These are phyloP conservation scores for Pyrrhoderma lamaoense DNA, from an alignment of 1,284 basidiomycete genomes.

Conservation along the genomic window DNA sequence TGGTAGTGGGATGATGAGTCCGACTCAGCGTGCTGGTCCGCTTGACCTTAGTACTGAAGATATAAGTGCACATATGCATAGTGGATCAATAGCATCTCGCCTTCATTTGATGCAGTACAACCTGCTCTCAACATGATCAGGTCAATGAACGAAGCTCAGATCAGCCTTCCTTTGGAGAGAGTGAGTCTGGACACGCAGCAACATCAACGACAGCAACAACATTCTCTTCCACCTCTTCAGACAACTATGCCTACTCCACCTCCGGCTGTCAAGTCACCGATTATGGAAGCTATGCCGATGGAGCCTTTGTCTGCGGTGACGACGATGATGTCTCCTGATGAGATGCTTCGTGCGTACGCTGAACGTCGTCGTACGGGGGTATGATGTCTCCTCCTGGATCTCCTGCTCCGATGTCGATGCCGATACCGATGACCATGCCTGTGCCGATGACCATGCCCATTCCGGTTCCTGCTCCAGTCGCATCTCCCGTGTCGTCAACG, in stretches of 20 bases:
- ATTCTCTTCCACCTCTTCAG: conserved; percentile 3
- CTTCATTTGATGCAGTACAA: conserved; percentile 48
- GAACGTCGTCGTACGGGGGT: conserved; percentile 37
- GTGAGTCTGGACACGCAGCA: no score
- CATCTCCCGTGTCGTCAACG: no score
- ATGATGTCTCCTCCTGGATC: conserved; percentile 11
- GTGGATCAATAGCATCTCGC: conserved; percentile 24
- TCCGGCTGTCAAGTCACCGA: conserved; percentile 28
- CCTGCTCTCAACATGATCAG: conserved; percentile 66
- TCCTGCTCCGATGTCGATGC: conserved; percentile 12
- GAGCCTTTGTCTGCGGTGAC: conserved; percentile 31
- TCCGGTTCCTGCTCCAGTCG: conserved; percentile 5
- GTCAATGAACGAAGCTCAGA: conserved; percentile 28
- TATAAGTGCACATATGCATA: conserved; percentile 37
- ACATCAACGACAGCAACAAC: no score
- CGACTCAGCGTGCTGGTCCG: conserved; percentile 64
- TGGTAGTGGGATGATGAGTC: conserved; percentile 37
- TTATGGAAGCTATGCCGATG: conserved; percentile 39
- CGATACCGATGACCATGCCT: conserved; percentile 24
- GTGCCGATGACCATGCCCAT: conserved; percentile 27
- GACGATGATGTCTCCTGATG: conserved; percentile 50
- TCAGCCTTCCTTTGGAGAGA: conserved; percentile 25
- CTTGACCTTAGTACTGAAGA: conserved; percentile 59
- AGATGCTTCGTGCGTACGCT: conserved; percentile 69
- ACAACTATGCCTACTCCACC: conserved; percentile 29